phyloP scores from a whole-genome alignment of 306 rosid species.

The Acacia confusa region DNA sequence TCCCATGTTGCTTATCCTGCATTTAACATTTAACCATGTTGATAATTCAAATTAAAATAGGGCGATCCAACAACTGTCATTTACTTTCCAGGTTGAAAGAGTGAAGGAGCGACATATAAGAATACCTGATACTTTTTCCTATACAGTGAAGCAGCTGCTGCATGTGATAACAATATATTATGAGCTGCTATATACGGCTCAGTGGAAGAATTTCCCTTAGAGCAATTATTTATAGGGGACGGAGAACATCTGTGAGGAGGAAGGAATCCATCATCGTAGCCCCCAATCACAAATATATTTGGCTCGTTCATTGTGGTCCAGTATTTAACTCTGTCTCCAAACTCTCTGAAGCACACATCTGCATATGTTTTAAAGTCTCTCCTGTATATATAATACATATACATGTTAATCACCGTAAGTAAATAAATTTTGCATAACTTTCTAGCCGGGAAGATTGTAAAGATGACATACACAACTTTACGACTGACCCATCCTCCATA shows the following conservation, averaged over 20 bases:
- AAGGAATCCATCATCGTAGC: conserved; percentile 7
- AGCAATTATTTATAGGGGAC: conserved; percentile 8
- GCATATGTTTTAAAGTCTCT: conserved; percentile 37
- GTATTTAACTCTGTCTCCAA: conserved; percentile 45
- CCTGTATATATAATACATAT: conserved; percentile 10
- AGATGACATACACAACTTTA: conserved; percentile 43
- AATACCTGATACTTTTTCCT: conserved; percentile 34
- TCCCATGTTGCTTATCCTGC: conserved; percentile 51
- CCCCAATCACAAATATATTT: conserved; percentile 22
- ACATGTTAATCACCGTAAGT: background rate
- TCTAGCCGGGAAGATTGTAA: background rate
- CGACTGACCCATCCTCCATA: conserved; percentile 63
- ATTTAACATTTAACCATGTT: background rate
- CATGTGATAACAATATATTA: conserved; percentile 31
- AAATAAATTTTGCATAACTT: background rate
- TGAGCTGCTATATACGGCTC: conserved; percentile 33
- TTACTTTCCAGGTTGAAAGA: background rate
- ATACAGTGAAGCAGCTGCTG: conserved; percentile 32
- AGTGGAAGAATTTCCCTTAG: conserved; percentile 34
- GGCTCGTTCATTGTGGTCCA: conserved; percentile 48
- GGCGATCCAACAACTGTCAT: background rate
- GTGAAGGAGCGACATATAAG: background rate
- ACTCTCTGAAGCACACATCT: conserved; percentile 41
- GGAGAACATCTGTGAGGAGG: conserved; percentile 39
- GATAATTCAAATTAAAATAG: background rate